A percentile compares a stretch with the other conserved stretches of the same genome.
Evolutionary conservation across 441 rosid species (phyloP).

Genomic region (Syzygium malaccense): DNA sequence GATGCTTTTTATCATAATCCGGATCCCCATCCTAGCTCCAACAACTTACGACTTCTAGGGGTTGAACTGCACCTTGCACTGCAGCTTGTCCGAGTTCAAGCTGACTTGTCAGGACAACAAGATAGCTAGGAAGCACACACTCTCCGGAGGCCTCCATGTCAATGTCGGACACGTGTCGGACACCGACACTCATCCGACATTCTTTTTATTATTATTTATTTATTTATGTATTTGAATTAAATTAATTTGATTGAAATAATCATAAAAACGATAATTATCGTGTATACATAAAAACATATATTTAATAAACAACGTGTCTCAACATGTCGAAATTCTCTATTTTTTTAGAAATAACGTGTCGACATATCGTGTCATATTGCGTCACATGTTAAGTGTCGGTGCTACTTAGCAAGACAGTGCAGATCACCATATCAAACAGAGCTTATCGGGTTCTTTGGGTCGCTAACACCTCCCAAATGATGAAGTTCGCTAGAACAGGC

Average conservation of each 20-base stretch:
- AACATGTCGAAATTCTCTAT: too few relatives aligned
- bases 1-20: background rate
- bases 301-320: too few relatives aligned
- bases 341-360: too few relatives aligned
- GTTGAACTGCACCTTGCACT: background rate
- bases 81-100: slow-evolving; percentile 16
- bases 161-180: too few relatives aligned
- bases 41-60: slow-evolving; percentile 25
- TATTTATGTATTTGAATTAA: too few relatives aligned
- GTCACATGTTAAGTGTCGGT: accelerated
- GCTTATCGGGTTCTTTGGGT: slow-evolving; percentile 1
- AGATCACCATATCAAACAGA: slow-evolving; percentile 1
- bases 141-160: too few relatives aligned
- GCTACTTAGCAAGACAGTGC: background rate
- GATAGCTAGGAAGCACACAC: background rate
- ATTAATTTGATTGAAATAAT: too few relatives aligned
- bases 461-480: background rate
- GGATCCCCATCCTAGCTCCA: background rate
- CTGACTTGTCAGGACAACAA: background rate
- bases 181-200: too few relatives aligned
- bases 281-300: too few relatives aligned
- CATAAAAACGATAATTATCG: too few relatives aligned
- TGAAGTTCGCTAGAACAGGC: slow-evolving; percentile 18
- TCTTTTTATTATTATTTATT: too few relatives aligned
- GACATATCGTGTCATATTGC: too few relatives aligned